Evolutionary conservation across 2,329 filamentous ascomycete genomes (phyloP).

Genomic region (Colletotrichum phormii): DNA sequence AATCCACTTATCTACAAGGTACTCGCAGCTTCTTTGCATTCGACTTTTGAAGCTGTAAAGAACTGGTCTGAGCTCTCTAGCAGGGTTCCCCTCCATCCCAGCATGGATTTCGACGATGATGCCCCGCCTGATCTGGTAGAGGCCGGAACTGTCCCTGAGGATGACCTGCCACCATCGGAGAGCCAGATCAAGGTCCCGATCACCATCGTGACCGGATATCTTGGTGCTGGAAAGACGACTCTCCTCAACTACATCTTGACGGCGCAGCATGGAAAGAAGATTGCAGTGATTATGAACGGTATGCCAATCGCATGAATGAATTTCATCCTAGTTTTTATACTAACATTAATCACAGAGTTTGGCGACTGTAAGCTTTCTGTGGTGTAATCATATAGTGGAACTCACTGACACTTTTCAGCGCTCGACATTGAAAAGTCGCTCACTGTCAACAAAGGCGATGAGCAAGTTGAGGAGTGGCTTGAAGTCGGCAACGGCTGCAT

Average conservation of each 20-base stretch:
- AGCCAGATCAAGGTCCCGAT: constrained; percentile 79
- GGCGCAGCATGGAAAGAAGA: constrained; percentile 95
- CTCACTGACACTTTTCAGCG: constrained; percentile 60
- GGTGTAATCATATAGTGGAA: constrained; percentile 6
- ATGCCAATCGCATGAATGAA: constrained; percentile 34
- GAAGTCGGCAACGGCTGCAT: constrained; percentile 97
- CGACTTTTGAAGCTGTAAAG: background rate
- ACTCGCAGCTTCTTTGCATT: background rate
- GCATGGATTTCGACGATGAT: constrained; percentile 75
- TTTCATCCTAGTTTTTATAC: background rate
- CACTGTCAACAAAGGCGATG: constrained; percentile 85
- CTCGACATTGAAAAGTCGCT: constrained; percentile 96
- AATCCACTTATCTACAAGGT: background rate
- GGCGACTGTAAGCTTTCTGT: constrained; percentile 73
- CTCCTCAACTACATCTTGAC: constrained; percentile 95
- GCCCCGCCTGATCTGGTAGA: constrained; percentile 73
- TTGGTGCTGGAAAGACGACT: constrained; percentile 96
- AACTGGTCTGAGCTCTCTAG: constrained; percentile 26
- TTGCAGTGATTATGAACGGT: constrained; percentile 97
- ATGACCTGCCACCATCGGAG: constrained; percentile 56
- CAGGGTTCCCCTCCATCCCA: constrained; percentile 38
- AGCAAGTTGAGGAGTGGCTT: constrained; percentile 92
- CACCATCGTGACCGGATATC: constrained; percentile 89
- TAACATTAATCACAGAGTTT: constrained; percentile 70
- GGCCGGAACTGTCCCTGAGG: constrained; percentile 48